phyloP scores from a whole-genome alignment of 2,329 filamentous ascomycete species.

The Alternaria arbusti region DNA sequence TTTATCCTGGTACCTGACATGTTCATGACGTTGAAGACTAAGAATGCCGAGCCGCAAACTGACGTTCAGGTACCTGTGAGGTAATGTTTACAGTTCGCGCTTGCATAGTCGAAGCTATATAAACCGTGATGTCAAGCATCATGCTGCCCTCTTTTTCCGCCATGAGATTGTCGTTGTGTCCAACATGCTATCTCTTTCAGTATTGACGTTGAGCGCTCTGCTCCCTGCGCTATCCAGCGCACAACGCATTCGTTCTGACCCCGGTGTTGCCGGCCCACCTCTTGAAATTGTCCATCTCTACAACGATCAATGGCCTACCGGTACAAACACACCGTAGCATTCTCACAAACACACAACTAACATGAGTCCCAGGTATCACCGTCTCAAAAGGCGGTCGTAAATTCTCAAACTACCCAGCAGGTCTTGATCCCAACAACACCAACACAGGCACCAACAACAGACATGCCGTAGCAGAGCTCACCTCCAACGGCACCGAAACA shows the following conservation, averaged over 20 bases:
- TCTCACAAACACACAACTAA: background rate
- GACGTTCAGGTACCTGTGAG: constrained; percentile 3
- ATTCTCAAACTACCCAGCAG: constrained; percentile 61
- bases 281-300: constrained; percentile 60
- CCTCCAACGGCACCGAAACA: constrained; percentile 51
- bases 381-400: constrained; percentile 58
- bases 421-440: constrained; percentile 57
- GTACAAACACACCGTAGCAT: constrained; percentile 10
- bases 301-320: constrained; percentile 58
- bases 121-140: background rate
- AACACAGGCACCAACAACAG: constrained; percentile 50
- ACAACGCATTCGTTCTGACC: constrained; percentile 39
- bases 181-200: constrained; percentile 7
- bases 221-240: constrained; percentile 18
- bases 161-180: background rate
- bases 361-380: constrained; percentile 51
- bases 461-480: constrained; percentile 59
- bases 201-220: constrained; percentile 16
- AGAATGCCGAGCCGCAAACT: background rate
- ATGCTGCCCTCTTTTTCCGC: background rate
- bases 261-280: constrained; percentile 50
- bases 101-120: constrained; percentile 8
- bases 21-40: constrained; percentile 32
- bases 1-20: constrained; percentile 23
- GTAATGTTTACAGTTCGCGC: constrained; percentile 12